Percentiles rank a stretch among this genome's conserved stretches.
These are phyloP conservation scores for Oryza glumipatula DNA, from an alignment of 176 grass and related monocot species.

Conservation along the genomic window DNA sequence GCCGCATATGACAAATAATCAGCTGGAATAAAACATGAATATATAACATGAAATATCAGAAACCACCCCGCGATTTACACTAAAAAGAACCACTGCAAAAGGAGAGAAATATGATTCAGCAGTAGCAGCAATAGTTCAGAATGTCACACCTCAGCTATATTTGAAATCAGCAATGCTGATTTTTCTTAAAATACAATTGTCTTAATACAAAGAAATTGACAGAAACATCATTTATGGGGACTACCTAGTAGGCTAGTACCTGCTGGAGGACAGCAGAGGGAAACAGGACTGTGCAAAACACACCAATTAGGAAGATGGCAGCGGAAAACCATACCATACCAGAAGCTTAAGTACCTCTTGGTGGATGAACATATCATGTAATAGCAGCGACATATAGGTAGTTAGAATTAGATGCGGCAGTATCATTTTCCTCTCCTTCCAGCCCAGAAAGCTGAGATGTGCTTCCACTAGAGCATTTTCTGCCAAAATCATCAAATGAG, in stretches of 20 bases:
- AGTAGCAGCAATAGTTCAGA: conserved; percentile 21
- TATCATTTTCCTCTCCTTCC: conserved; percentile 78
- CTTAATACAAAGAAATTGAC: conserved; percentile 23
- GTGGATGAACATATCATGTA: conserved; percentile 39
- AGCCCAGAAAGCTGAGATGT: conserved; percentile 57
- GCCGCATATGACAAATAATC: not conserved
- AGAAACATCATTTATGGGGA: conserved; percentile 26
- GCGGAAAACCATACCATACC: conserved; percentile 45
- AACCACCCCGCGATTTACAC: not conserved
- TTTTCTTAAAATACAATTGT: conserved; percentile 6
- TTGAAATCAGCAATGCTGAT: conserved; percentile 36
- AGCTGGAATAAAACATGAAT: not conserved
- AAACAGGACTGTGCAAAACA: conserved; percentile 40
- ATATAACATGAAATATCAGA: conserved; percentile 6
- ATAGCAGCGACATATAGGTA: conserved; percentile 34
- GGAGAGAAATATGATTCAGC: conserved; percentile 2
- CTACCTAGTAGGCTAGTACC: conserved; percentile 32
- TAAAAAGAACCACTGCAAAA: not conserved
- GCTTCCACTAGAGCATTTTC: conserved; percentile 59
- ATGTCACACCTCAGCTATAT: conserved; percentile 11
- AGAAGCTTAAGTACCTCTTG: conserved; percentile 32
- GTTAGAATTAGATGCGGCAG: conserved; percentile 66
- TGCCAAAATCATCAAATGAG: conserved; percentile 34
- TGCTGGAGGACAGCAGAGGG: conserved; percentile 27
- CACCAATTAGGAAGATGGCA: conserved; percentile 45